A percentile compares a stretch with the other conserved stretches of the same genome.
phyloP scores from a whole-genome alignment of 2,329 filamentous ascomycete genomes.

The Ampelomyces quisqualis region DNA sequence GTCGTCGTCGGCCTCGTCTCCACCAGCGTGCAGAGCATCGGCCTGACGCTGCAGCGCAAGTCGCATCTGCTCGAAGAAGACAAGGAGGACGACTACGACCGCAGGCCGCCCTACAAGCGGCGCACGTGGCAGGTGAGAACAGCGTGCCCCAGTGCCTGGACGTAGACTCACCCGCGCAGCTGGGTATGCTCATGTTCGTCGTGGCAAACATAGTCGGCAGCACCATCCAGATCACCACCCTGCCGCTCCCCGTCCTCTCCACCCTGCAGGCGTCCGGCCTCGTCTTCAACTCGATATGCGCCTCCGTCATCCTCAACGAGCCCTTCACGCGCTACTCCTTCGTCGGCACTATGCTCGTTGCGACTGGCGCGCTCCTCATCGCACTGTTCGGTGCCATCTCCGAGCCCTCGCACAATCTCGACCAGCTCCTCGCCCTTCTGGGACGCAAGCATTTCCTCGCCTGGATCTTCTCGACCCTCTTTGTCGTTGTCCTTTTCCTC shows the following conservation, averaged over 20 bases:
- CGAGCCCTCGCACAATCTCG: conserved; percentile 84
- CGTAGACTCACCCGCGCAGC: conserved; percentile 36
- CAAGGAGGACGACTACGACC: conserved; percentile 74
- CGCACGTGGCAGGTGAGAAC: conserved; percentile 77
- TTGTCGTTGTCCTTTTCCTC: conserved; percentile 71
- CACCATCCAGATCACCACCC: conserved; percentile 94
- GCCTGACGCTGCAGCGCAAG: conserved; percentile 93
- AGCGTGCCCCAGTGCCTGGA: not conserved
- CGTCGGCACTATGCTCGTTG: conserved; percentile 84
- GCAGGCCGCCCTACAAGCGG: conserved; percentile 83
- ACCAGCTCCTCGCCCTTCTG: conserved; percentile 76
- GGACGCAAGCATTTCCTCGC: conserved; percentile 72
- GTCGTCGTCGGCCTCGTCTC: conserved; percentile 91
- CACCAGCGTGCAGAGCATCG: conserved; percentile 91
- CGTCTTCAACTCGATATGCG: conserved; percentile 98
- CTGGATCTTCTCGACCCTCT: conserved; percentile 81
- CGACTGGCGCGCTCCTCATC: conserved; percentile 83
- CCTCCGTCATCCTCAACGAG: conserved; percentile 86
- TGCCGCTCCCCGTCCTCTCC: conserved; percentile 90
- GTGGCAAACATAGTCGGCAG: conserved; percentile 91
- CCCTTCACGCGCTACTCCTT: conserved; percentile 94
- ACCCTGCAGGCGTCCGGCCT: conserved; percentile 88
- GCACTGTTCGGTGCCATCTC: conserved; percentile 92
- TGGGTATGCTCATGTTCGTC: conserved; percentile 97
- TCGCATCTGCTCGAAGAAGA: conserved; percentile 98